Evolutionary conservation across 2,329 filamentous ascomycete species (phyloP), one percentile per base, ranked within the genome.

Genomic region (Colletotrichum salicis): DNA sequence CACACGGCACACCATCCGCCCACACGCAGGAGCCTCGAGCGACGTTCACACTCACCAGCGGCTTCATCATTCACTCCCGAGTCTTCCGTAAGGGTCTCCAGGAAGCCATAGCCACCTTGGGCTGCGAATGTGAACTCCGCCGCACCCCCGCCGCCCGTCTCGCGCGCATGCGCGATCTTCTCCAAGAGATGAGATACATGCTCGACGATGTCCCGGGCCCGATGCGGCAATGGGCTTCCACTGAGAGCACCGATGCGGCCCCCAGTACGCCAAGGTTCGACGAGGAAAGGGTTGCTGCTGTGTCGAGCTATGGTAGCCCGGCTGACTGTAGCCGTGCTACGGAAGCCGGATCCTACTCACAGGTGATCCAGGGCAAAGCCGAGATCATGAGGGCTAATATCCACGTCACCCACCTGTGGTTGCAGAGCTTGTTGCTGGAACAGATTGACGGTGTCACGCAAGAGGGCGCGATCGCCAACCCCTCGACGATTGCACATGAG

Each of bases 331-430:
- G 37, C 51, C 56, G 35, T 10, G 12, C 19, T 3, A 11, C 48
- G 12, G 67, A 67, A 31, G 33, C 29, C 8, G 33, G 29, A 12
- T 8, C n/a, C 1, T 27, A 51, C 11, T 37, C 68, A 5, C 41
- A 48, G 29, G 35, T 74, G 10, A 27, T 70, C 0, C 70, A 67
- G 7, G 74, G 70, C 0, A 77, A 76, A 56, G 67, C 70, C 24
- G 75, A 79, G 58, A 74, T 79, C 1, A 78, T 80, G 68, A 72
- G 81, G 5, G 79, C 78, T 0, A 82, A 82, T 27, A 71, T 83
- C 0, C 80, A 83, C 48, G 78, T 79, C 8, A 82, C 80, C 0
- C 81, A 82, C 66, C 71, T 83, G 1, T 83, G 80, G 81, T 75
- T 82, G 7, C 81, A 83, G 71, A 81, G 77, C 51, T 75, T 78